A percentile compares a stretch with the other conserved stretches of the same genome.
Evolutionary conservation across 164 flowering plant genomes (phyloP).

Genomic region (Kingdonia uniflora): DNA sequence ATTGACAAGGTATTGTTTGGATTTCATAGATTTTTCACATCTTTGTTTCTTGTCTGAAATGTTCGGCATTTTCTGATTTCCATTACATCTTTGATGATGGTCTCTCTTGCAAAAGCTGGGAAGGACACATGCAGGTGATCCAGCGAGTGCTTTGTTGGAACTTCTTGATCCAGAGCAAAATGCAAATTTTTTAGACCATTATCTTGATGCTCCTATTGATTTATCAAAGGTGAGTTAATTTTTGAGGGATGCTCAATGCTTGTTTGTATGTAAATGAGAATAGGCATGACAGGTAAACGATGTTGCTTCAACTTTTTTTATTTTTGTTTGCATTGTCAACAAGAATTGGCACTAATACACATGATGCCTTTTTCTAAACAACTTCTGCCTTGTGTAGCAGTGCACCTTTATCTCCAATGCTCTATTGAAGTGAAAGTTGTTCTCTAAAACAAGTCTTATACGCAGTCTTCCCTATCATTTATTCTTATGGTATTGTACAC

Average conservation of each 20-base stretch:
- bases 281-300: too few species aligned
- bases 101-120: constrained; percentile 57
- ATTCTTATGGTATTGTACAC: constrained; percentile 4
- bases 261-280: too few species aligned
- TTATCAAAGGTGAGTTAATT: constrained; percentile 67
- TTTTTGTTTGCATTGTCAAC: too few species aligned
- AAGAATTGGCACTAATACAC: too few species aligned
- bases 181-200: constrained; percentile 92
- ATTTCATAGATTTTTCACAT: not conserved
- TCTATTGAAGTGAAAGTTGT: too few species aligned
- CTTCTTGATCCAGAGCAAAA: constrained; percentile 99
- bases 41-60: not conserved
- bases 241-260: too few species aligned
- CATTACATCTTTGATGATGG: not conserved
- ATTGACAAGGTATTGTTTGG: constrained; percentile 93
- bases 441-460: too few species aligned
- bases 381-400: too few species aligned
- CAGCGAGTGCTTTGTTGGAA: constrained; percentile 96
- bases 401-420: not conserved
- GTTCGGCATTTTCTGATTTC: constrained; percentile 5
- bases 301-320: too few species aligned
- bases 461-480: too few species aligned
- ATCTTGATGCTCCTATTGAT: constrained; percentile 96
- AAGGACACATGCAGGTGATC: constrained; percentile 98
- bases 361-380: too few species aligned